phyloP scores from a whole-genome alignment of 208 protist species.

The Endotrypanum monterogeii region DNA sequence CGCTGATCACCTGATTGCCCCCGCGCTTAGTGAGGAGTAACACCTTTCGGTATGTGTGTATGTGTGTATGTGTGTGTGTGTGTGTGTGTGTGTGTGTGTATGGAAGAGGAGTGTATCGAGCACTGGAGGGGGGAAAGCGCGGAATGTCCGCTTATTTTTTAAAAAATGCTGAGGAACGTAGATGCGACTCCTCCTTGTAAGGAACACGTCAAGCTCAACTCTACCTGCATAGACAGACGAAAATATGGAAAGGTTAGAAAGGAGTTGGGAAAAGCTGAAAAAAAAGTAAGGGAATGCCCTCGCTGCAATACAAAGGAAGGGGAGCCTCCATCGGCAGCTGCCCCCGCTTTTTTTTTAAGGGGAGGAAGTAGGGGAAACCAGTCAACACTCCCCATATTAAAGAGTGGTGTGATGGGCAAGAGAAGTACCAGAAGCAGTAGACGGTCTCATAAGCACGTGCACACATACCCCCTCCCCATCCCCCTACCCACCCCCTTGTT shows the following conservation, averaged over 20 bases:
- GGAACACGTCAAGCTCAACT: neutral
- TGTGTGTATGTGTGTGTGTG: neutral
- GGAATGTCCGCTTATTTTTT: too few species aligned
- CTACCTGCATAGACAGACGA: neutral
- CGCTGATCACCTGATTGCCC: too few species aligned
- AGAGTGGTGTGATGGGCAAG: neutral
- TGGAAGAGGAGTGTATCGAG: too few species aligned
- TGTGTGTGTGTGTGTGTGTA: neutral
- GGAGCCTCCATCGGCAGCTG: neutral
- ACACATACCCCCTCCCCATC: neutral
- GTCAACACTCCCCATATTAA: neutral
- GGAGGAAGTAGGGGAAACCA: neutral
- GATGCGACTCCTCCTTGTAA: too few species aligned
- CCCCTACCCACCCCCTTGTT: neutral
- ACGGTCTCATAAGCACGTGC: neutral
- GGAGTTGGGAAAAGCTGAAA: neutral
- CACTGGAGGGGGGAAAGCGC: too few species aligned
- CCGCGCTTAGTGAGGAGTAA: neutral
- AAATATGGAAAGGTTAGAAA: neutral
- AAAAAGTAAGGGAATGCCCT: neutral
- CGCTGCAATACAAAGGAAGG: neutral
- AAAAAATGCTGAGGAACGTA: too few species aligned
- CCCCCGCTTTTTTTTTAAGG: neutral
- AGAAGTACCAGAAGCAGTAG: neutral
- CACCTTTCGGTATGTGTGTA: neutral